Evolutionary conservation across 352 stramenopile species (phyloP), one percentile per base, ranked within the genome.

Genomic region (Detonula confervacea): DNA sequence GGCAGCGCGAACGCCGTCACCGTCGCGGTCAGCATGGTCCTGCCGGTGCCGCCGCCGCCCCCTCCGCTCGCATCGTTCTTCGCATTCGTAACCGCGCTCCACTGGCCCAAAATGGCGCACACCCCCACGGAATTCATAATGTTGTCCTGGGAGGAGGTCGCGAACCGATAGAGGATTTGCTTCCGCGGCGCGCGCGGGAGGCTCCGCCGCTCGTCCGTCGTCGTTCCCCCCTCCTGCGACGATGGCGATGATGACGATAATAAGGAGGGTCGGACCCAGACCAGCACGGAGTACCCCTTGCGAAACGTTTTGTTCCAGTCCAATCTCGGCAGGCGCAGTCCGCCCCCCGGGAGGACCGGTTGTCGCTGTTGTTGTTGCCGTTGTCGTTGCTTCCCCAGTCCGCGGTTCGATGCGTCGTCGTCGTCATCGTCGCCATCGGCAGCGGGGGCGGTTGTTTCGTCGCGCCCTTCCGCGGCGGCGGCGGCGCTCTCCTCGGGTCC

Each of bases 301-400:
- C 84, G 85, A 77, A 93, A 95, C 11, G 84, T 84, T 22, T 72
- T 71, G 60, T 90, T 88, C 83, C 86, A 92, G 44, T 92, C 86
- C 46, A 95, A 73, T 9, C 74, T 66, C 8, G 90, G 88, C 2
- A 91, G 73, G 4, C 73, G 64, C 22, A 89, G 62, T 39, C 83
- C 75, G 25, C 80, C 80, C 54, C 74, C 80, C 16, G 42, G 16
- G 20, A 54, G n/a, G n/a, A 30, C 4, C n/a, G 20, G 37, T 4
- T 25, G 14, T 66, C 14, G 9, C 22, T 24, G 42, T 7, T 39
- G 14, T 49, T 54, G 35, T 33, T 37, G 33, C 1, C 33, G 1
- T 11, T 20, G 9, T 62, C 14, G 3, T 37, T n/a, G n/a, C n/a
- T n/a, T n/a, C n/a, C n/a, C n/a, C n/a, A n/a, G n/a, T n/a, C n/a